phyloP scores from a whole-genome alignment of 495 filamentous ascomycete species.

The Acidomyces sp. region DNA sequence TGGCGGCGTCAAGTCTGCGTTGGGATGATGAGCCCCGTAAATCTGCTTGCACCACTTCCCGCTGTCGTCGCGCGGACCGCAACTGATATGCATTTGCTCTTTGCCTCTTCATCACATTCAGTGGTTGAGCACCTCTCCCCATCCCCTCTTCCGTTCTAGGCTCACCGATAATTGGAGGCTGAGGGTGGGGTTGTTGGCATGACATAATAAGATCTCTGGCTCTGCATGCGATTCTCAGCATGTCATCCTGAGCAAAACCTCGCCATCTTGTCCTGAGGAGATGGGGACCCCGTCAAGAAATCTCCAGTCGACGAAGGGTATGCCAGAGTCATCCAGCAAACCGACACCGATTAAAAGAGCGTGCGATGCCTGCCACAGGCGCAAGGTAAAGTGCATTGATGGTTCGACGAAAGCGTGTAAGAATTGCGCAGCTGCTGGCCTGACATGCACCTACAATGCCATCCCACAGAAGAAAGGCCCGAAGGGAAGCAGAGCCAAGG shows the following conservation, averaged over 20 bases:
- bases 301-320: background rate
- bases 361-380: constrained; percentile 71
- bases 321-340: constrained; percentile 2
- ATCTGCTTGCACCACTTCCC: no score
- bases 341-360: constrained; percentile 42
- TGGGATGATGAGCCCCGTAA: no score
- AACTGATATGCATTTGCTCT: no score
- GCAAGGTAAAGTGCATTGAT: constrained; percentile 60
- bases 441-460: constrained; percentile 69
- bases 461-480: constrained; percentile 78
- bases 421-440: constrained; percentile 52
- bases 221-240: no score
- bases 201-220: no score
- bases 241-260: background rate
- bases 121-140: no score
- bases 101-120: no score
- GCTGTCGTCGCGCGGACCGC: no score
- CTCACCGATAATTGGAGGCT: no score
- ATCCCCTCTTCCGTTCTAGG: no score
- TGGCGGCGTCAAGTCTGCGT: no score
- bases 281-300: background rate
- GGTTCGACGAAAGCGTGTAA: constrained; percentile 58
- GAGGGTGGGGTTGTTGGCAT: no score
- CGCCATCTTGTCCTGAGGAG: background rate
- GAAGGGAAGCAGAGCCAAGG: constrained; percentile 68